These are phyloP conservation scores for Dipteronia sinensis DNA, from an alignment of 345 rosid genomes.

Conservation along the genomic window DNA sequence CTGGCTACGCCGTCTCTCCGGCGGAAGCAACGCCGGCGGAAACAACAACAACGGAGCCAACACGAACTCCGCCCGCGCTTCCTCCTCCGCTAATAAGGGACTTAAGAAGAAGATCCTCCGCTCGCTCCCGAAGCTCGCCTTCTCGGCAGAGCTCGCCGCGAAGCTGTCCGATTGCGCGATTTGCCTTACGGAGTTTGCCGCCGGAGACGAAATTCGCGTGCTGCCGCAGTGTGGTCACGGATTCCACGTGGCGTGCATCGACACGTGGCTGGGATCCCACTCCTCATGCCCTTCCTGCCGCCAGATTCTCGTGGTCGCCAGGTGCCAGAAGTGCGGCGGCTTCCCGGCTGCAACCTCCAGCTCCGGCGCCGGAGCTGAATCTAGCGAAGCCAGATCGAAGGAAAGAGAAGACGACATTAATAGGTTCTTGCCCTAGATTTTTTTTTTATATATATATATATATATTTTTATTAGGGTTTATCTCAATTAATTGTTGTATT, in stretches of 20 bases:
- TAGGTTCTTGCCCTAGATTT: constrained; percentile 47
- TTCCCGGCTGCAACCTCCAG: constrained; percentile 46
- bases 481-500: neutral
- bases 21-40: constrained; percentile 2
- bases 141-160: constrained; percentile 49
- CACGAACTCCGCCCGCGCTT: no score
- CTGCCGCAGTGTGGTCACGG: constrained; percentile 91
- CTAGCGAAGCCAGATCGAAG: constrained; percentile 44
- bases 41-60: neutral
- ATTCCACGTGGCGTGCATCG: constrained; percentile 86
- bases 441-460: no score
- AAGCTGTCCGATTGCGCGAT: constrained; percentile 74
- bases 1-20: constrained; percentile 80
- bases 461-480: neutral
- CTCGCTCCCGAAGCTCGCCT: constrained; percentile 66
- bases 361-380: constrained; percentile 23
- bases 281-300: constrained; percentile 98
- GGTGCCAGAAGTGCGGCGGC: constrained; percentile 82
- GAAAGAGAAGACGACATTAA: constrained; percentile 50
- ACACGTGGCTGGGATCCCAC: constrained; percentile 91
- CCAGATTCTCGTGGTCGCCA: constrained; percentile 56
- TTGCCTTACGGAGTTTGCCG: constrained; percentile 66
- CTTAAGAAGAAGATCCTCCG: constrained; percentile 79
- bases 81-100: constrained; percentile 68
- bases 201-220: constrained; percentile 80